Evolutionary conservation across 352 stramenopile genomes (phyloP).

Genomic region (Phytopythium vexans): DNA sequence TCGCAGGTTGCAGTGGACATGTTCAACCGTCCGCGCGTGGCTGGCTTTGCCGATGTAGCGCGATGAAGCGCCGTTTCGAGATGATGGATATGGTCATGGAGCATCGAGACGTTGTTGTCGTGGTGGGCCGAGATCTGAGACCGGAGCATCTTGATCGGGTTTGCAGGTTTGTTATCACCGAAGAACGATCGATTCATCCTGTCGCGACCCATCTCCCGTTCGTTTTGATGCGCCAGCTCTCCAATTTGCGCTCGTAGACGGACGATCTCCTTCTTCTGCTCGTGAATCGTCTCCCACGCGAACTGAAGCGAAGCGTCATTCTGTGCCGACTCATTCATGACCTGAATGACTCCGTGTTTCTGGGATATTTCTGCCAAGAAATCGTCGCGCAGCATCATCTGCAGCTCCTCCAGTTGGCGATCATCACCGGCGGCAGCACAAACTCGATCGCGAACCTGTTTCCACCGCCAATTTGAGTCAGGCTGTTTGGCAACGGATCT

Average conservation of each 20-base stretch:
- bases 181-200: slow-evolving; percentile 16
- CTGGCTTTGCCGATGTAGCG: slow-evolving; percentile 7
- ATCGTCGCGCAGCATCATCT: slow-evolving; percentile 42
- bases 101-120: slow-evolving; percentile 42
- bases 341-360: slow-evolving; percentile 14
- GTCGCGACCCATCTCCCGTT: background rate
- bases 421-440: slow-evolving; percentile 46
- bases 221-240: slow-evolving; percentile 18
- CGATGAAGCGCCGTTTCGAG: slow-evolving; percentile 37
- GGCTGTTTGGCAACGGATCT: background rate
- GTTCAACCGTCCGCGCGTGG: slow-evolving; percentile 13
- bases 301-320: slow-evolving; percentile 72
- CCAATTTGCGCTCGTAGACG: slow-evolving; percentile 56
- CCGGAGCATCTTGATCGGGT: slow-evolving; percentile 45
- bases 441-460: slow-evolving; percentile 34
- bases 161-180: slow-evolving; percentile 23
- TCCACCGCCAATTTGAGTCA: background rate
- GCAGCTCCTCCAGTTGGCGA: slow-evolving; percentile 48
- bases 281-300: slow-evolving; percentile 70
- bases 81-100: slow-evolving; percentile 56
- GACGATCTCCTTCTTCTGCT: slow-evolving; percentile 68
- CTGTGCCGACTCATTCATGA: slow-evolving; percentile 19
- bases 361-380: slow-evolving; percentile 50
- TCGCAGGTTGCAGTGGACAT: slow-evolving; percentile 34
- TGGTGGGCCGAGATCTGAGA: slow-evolving; percentile 54